phyloP scores from a whole-genome alignment of 2,329 filamentous ascomycete species.

The Claviceps spartinae region DNA sequence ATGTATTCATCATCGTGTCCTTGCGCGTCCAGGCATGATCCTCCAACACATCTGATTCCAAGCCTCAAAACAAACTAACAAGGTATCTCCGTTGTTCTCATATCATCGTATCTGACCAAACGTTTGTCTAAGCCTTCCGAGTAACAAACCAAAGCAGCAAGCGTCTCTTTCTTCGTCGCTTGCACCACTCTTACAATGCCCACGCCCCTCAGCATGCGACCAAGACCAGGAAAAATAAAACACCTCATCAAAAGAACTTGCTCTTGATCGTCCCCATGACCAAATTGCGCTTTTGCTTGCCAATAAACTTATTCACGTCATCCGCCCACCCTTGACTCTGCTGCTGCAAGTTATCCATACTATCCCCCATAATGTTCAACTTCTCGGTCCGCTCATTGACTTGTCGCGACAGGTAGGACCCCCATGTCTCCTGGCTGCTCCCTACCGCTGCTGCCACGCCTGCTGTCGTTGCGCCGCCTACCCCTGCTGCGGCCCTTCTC shows the following conservation, averaged over 20 bases:
- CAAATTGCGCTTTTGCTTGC: slow-evolving; percentile 75
- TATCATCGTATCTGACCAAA: too few relatives aligned
- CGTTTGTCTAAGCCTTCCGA: too few relatives aligned
- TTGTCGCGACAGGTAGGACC: slow-evolving; percentile 73
- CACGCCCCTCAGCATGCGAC: background rate
- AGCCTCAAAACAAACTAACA: too few relatives aligned
- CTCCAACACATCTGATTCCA: too few relatives aligned
- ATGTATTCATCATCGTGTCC: too few relatives aligned
- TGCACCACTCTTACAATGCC: too few relatives aligned
- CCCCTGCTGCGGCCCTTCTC: slow-evolving; percentile 40
- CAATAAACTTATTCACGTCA: slow-evolving; percentile 77
- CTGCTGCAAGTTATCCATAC: slow-evolving; percentile 69
- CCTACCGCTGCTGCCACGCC: slow-evolving; percentile 18
- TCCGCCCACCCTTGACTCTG: slow-evolving; percentile 74
- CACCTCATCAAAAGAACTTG: slow-evolving; percentile 32
- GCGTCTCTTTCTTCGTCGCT: too few relatives aligned
- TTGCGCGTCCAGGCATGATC: too few relatives aligned
- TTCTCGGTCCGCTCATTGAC: slow-evolving; percentile 85
- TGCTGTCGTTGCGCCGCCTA: slow-evolving; percentile 24
- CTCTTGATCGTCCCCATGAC: slow-evolving; percentile 56
- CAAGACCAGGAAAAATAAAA: background rate
- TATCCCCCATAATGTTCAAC: slow-evolving; percentile 68
- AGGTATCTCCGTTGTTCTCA: too few relatives aligned
- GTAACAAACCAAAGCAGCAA: too few relatives aligned
- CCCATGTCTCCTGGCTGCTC: slow-evolving; percentile 45